Evolutionary conservation across 2,329 filamentous ascomycete species (phyloP), one percentile per base, ranked within the genome.

Genomic region (Fulvia fulva): DNA sequence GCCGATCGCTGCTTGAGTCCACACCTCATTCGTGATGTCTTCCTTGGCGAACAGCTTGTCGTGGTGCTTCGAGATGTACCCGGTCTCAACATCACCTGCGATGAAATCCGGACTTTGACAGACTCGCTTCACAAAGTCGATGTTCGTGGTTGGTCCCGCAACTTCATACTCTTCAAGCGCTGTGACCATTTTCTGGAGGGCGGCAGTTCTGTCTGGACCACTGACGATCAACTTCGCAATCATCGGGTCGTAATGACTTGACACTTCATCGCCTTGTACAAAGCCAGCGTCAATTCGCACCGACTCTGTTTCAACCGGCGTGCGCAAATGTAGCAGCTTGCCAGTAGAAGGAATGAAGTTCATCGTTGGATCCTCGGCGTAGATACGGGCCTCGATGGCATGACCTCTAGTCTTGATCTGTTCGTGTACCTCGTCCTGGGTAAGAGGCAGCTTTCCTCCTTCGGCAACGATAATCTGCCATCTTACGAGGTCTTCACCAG

Each of bases 181-280:
- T 3, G 87, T 80, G 37, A 86, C 85, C 59, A 99, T 81, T 73
- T 90, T 95, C 58, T 89, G 86, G 51, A 99, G 87, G 3, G 92
- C 90, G 25, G 89, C 87, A 71, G 88, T 83, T 59, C 94, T 83
- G 57, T 88, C 88, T 16, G 85, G 83, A 0, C 90, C 94, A 58
- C 90, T 85, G 5, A 97, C 91, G 67, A 99, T 99, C 53, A 99
- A 83, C 77, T 99, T 99, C 46, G 94, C 90, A 65, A 99, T 96
- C 94, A 99, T 99, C 26, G 94, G 94, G 67, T 99, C 94, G 74
- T 99, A 99, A 55, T 94, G 90, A 58, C 93, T 90, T 0, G 92
- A 95, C 2, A 99, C 90, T 62, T 91, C 90, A 71, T 96, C 93
- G 25, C 94, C 94, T 65, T 91, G 83, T 26, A 92, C 84, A 72